Conservation (phyloP, 176 grass and related monocot species). For the Musa itinerans region DNA sequence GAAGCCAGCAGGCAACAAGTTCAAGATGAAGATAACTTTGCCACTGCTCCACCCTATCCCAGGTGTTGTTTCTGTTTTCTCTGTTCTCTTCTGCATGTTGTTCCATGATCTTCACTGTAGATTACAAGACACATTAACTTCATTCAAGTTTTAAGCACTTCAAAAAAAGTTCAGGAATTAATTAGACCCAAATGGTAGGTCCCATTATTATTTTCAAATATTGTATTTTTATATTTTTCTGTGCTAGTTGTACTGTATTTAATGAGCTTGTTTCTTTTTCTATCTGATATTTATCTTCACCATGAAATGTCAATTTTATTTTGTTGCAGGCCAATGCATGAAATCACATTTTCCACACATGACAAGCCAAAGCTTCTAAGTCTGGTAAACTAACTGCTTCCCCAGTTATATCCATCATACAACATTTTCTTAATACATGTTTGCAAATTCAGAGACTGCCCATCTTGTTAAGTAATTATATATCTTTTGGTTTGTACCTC, state of each 20-base stretch:
- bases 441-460: too few species aligned
- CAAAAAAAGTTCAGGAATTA: neutral
- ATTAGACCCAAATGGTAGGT: too few species aligned
- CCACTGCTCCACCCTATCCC: conserved; percentile 42
- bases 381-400: neutral
- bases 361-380: neutral
- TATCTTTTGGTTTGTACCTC: neutral
- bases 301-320: conserved; percentile 18
- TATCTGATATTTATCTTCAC: conserved; percentile 23
- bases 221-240: too few species aligned
- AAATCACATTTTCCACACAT: neutral
- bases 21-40: conserved; percentile 46
- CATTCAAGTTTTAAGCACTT: neutral
- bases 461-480: too few species aligned
- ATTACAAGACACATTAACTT: neutral
- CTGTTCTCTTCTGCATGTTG: neutral
- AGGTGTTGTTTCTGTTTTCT: conserved; percentile 27
- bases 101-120: neutral
- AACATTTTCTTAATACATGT: too few species aligned
- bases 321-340: conserved; percentile 2
- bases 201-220: neutral
- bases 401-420: neutral
- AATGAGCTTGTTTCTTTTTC: neutral
- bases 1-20: conserved; percentile 51
- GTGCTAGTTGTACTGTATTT: too few species aligned